Evolutionary conservation across 225 moss, liverwort and hornwort species (phyloP).

Genomic region (Asterella californica): DNA sequence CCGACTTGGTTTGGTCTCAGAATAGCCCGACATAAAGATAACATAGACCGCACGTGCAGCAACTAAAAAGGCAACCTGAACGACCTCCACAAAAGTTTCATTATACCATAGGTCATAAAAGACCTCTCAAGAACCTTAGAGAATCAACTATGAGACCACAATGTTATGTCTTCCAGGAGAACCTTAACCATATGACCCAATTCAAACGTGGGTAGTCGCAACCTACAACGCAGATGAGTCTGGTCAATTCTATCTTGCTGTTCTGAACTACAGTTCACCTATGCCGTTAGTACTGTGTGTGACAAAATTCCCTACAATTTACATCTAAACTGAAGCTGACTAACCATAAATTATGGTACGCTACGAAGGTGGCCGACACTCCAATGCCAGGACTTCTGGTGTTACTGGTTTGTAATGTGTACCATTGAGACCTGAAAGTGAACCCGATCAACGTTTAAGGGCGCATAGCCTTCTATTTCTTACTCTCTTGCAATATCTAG

Average conservation of each 20-base stretch:
- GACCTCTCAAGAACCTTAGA: no score
- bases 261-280: neutral
- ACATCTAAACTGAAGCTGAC: neutral
- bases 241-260: neutral
- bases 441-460: neutral
- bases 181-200: neutral
- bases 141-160: no score
- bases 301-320: neutral
- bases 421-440: constrained; percentile 19
- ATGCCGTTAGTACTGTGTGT: neutral
- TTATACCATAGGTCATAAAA: no score
- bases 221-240: neutral
- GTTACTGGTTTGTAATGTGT: constrained; percentile 16
- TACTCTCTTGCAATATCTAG: neutral
- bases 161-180: neutral
- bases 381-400: constrained; percentile 16
- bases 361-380: constrained; percentile 9
- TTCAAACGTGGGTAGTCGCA: neutral
- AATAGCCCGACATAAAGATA: no score
- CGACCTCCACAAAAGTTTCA: no score
- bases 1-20: no score
- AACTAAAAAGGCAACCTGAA: no score
- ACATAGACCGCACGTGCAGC: no score
- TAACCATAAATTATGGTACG: constrained; percentile 7
- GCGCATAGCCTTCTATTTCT: neutral